phyloP scores from a whole-genome alignment of 495 filamentous ascomycete genomes.

The Penicillium psychrofluorescens region DNA sequence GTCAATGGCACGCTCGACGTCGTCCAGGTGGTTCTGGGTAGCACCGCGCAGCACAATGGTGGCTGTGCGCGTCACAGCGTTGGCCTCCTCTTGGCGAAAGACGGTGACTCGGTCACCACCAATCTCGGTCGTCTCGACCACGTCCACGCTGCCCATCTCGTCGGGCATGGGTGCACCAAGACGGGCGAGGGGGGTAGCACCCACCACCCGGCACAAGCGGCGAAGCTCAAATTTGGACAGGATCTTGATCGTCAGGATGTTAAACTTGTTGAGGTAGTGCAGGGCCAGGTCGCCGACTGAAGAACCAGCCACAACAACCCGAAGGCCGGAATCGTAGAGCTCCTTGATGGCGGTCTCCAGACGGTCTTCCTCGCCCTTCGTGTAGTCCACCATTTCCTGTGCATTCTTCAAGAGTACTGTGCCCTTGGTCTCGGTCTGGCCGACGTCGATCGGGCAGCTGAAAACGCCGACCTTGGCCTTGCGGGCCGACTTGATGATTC shows the following conservation, averaged over 20 bases:
- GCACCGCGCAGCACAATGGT: slow-evolving; percentile 94
- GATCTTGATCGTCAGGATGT: slow-evolving; percentile 93
- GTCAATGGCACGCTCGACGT: slow-evolving; percentile 94
- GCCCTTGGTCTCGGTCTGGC: slow-evolving; percentile 98
- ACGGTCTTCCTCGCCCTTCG: slow-evolving; percentile 90
- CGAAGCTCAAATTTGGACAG: slow-evolving; percentile 97
- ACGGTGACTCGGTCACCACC: slow-evolving; percentile 98
- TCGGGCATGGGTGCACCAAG: slow-evolving; percentile 98
- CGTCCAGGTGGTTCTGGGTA: slow-evolving; percentile 96
- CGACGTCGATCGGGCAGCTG: slow-evolving; percentile 92
- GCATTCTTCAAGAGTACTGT: slow-evolving; percentile 97
- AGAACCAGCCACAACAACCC: slow-evolving; percentile 84
- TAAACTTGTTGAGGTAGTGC: slow-evolving; percentile 96
- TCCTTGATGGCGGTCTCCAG: slow-evolving; percentile 90
- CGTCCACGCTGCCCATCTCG: slow-evolving; percentile 92
- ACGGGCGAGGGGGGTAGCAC: slow-evolving; percentile 89
- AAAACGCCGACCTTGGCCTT: slow-evolving; percentile 96
- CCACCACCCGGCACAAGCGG: slow-evolving; percentile 89
- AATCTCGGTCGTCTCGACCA: slow-evolving; percentile 97
- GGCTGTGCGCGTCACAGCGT: slow-evolving; percentile 83
- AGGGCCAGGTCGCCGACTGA: slow-evolving; percentile 91
- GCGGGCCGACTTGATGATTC: slow-evolving; percentile 76
- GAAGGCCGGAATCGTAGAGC: slow-evolving; percentile 83
- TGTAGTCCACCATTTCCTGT: slow-evolving; percentile 97
- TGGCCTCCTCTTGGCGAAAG: slow-evolving; percentile 92